Percentiles rank a stretch among this genome's conserved stretches.
phyloP scores from a whole-genome alignment of 768 basidiomycete species.

The Mycena sanguinolenta region DNA sequence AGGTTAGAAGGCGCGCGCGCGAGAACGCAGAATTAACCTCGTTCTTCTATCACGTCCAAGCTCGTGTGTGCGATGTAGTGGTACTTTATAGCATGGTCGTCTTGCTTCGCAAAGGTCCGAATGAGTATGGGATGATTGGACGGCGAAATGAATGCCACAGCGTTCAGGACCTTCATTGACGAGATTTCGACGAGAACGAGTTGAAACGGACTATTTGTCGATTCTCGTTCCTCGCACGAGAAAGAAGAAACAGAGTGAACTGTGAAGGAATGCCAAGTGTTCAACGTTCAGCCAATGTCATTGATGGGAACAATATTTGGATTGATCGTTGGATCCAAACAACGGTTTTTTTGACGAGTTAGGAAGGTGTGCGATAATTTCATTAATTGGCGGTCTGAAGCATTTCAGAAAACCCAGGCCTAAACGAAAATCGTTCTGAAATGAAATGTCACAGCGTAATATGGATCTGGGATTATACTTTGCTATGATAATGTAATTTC shows the following conservation, averaged over 20 bases:
- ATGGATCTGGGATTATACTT: too few relatives aligned
- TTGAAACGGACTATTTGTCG: too few relatives aligned
- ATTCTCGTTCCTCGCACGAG: too few relatives aligned
- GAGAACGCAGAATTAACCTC: conserved; percentile 62
- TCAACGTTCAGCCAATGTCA: too few relatives aligned
- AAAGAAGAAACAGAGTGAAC: too few relatives aligned
- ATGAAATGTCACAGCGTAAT: too few relatives aligned
- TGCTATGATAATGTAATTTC: too few relatives aligned
- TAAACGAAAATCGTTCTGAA: too few relatives aligned
- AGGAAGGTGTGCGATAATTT: neutral
- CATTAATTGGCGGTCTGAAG: neutral
- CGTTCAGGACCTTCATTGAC: conserved; percentile 61
- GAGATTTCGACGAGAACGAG: neutral
- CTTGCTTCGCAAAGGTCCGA: conserved; percentile 74
- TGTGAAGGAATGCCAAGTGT: too few relatives aligned
- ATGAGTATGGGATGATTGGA: conserved; percentile 88
- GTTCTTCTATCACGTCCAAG: conserved; percentile 92
- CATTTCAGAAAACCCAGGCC: too few relatives aligned
- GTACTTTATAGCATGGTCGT: conserved; percentile 77
- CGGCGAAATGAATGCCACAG: conserved; percentile 88
- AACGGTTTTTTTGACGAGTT: neutral
- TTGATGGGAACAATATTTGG: too few relatives aligned
- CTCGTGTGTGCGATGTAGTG: conserved; percentile 94
- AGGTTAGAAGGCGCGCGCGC: conserved; percentile 24
- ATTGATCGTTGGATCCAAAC: neutral